Base-by-base conservation (phyloP, 306 rosid species). In the Lathyrus tuberosus region DNA sequence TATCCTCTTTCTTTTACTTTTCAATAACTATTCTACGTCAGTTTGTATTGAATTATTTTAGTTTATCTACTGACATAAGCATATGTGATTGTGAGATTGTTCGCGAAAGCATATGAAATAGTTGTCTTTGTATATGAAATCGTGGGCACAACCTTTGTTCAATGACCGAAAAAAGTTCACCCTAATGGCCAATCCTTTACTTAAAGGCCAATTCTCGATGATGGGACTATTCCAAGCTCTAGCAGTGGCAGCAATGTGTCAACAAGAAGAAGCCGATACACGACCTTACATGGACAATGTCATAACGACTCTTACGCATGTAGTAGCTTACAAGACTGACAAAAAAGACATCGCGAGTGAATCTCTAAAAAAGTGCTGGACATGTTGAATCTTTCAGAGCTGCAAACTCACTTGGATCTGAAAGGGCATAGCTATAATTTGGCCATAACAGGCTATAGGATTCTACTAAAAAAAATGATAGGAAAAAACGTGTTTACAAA, bases 201-300 rank as follows among this genome's bases (percentile, higher is more conserved):
- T 90, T 17, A 40, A 64, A 46, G 89, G 75, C 0, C 65, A 57
- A 16, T 87, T n/a, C n/a, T 53, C 91, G 0, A 72, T 70, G 41
- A 87, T 79, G 84, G 83, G 86, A 49, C 77, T 87, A 40, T 81
- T 82, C 24, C 84, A 90, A 80, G 94, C 96, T 15, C 82, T 87
- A 4, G 96, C 91, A 44, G 89, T 90, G 72, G 91, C 91, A 75
- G 91, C 91, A 66, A 87, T 85, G 91, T 87, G 89, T 63, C 77
- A 87, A 24, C 85, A 81, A 79, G 88, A 79, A 49, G 91, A 90
- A 56, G 82, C 91, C 20, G 85, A 77, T 1, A 81, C 84, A 7
- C 62, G 96, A 10, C 96, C 96, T 17, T 52, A 51, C 41, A 87
- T 90, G 79, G 78, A 82, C 46, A 94, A 87, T 8, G 91, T 90